A percentile compares a stretch with the other conserved stretches of the same genome.
These are phyloP conservation scores for Fusarium abutilonis DNA, from an alignment of 2,329 filamentous ascomycete genomes.

Conservation along the genomic window DNA sequence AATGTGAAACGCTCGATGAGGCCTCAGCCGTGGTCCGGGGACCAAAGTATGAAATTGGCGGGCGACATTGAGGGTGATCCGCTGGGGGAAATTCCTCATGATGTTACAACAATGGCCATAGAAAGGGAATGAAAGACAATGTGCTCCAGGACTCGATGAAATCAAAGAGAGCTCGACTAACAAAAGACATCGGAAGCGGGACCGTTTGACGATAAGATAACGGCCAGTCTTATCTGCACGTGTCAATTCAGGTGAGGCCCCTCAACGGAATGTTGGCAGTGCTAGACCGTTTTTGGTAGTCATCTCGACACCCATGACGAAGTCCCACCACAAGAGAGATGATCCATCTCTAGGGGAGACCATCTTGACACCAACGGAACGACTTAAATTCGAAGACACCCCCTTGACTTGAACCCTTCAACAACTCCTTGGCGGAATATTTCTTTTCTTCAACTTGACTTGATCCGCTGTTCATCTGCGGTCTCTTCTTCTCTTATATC, in stretches of 20 bases:
- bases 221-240: slow-evolving; percentile 36
- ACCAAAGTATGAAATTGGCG: slow-evolving; percentile 47
- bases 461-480: slow-evolving; percentile 13
- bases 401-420: slow-evolving; percentile 33
- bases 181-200: slow-evolving; percentile 12
- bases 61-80: slow-evolving; percentile 47
- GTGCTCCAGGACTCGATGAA: slow-evolving; percentile 10
- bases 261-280: slow-evolving; percentile 28
- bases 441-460: slow-evolving; percentile 3
- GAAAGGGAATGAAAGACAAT: slow-evolving; percentile 15
- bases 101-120: slow-evolving; percentile 38
- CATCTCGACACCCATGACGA: slow-evolving; percentile 46
- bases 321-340: slow-evolving; percentile 42
- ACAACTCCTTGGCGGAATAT: slow-evolving; percentile 21
- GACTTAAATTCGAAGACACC: slow-evolving; percentile 31
- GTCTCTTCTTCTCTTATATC: slow-evolving; percentile 18
- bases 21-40: slow-evolving; percentile 42
- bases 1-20: slow-evolving; percentile 57
- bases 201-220: slow-evolving; percentile 28
- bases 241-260: slow-evolving; percentile 39
- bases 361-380: slow-evolving; percentile 35
- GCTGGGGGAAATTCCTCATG: slow-evolving; percentile 50
- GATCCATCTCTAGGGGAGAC: slow-evolving; percentile 45
- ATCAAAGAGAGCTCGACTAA: not conserved
- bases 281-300: slow-evolving; percentile 42